These are phyloP conservation scores for Botrytis medusae DNA, from an alignment of 2,329 filamentous ascomycete species.

Conservation along the genomic window DNA sequence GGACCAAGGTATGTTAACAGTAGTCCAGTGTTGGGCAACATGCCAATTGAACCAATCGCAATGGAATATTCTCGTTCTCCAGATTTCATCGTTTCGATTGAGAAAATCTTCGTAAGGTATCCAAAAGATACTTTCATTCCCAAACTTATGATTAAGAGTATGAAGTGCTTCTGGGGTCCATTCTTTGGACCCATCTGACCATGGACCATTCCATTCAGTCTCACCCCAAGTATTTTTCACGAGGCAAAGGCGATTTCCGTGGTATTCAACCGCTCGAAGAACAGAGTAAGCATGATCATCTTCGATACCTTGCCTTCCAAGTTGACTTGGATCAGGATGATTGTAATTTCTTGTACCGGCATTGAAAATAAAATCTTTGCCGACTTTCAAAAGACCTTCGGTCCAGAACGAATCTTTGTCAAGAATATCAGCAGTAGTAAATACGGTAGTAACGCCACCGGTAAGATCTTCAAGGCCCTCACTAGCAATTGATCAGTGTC, in stretches of 20 bases:
- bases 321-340: conserved; percentile 19
- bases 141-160: conserved; percentile 57
- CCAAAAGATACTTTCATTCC: conserved; percentile 61
- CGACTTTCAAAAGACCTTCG: conserved; percentile 75
- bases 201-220: conserved; percentile 59
- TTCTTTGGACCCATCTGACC: conserved; percentile 47
- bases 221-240: conserved; percentile 56
- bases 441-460: conserved; percentile 67
- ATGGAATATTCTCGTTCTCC: conserved; percentile 60
- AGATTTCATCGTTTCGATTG: conserved; percentile 57
- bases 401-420: conserved; percentile 81
- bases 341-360: conserved; percentile 44
- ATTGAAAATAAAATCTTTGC: conserved; percentile 70
- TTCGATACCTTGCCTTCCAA: conserved; percentile 54
- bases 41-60: conserved; percentile 49
- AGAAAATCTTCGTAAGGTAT: conserved; percentile 61
- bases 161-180: conserved; percentile 57
- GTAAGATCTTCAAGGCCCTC: conserved; percentile 59
- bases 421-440: conserved; percentile 68
- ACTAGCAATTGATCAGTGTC: conserved; percentile 11
- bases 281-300: conserved; percentile 58
- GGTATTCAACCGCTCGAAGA: conserved; percentile 52
- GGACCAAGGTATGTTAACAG: conserved; percentile 60
- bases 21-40: conserved; percentile 58
- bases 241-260: conserved; percentile 53